Percentiles rank a stretch among this genome's conserved stretches.
Conservation (phyloP, 2,329 filamentous ascomycete species). For the Phyllosticta citribraziliensis region DNA sequence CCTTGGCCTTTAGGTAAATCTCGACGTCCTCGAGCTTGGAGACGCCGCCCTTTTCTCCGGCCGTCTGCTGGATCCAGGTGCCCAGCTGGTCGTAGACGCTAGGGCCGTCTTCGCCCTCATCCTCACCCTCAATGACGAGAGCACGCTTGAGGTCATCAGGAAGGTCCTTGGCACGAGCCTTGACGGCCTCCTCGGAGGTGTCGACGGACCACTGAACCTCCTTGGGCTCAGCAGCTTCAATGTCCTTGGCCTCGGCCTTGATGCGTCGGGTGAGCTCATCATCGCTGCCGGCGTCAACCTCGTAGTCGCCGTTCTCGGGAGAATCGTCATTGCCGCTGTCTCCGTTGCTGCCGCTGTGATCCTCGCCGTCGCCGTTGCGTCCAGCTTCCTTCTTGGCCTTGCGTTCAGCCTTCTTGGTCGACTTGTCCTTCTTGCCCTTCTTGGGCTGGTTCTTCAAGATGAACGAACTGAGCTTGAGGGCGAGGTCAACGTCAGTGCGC, state of each 20-base stretch:
- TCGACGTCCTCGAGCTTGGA: conserved; percentile 77
- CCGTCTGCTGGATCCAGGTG: conserved; percentile 78
- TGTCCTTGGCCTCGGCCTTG: conserved; percentile 58
- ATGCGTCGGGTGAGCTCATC: conserved; percentile 80
- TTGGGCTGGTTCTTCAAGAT: conserved; percentile 95
- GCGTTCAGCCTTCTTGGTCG: conserved; percentile 77
- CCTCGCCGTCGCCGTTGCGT: conserved; percentile 41
- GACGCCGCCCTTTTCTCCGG: conserved; percentile 60
- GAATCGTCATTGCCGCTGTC: conserved; percentile 58
- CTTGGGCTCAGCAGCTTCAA: conserved; percentile 62
- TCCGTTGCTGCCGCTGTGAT: conserved; percentile 46
- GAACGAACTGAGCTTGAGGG: conserved; percentile 92
- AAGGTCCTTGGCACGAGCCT: conserved; percentile 84
- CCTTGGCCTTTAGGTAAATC: conserved; percentile 94
- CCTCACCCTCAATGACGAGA: conserved; percentile 68
- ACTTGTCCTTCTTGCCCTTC: conserved; percentile 93
- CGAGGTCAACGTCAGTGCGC: conserved; percentile 80
- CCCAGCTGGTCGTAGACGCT: conserved; percentile 82
- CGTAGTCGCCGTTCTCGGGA: conserved; percentile 56
- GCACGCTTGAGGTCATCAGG: conserved; percentile 92
- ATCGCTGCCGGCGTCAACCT: conserved; percentile 68
- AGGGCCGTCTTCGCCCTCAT: conserved; percentile 70
- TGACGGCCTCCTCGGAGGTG: conserved; percentile 90
- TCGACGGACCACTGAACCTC: conserved; percentile 95
- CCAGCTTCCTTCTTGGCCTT: conserved; percentile 71